Conservation (phyloP, 1,139 yeast species). For the Saccharomycopsis phalli region DNA sequence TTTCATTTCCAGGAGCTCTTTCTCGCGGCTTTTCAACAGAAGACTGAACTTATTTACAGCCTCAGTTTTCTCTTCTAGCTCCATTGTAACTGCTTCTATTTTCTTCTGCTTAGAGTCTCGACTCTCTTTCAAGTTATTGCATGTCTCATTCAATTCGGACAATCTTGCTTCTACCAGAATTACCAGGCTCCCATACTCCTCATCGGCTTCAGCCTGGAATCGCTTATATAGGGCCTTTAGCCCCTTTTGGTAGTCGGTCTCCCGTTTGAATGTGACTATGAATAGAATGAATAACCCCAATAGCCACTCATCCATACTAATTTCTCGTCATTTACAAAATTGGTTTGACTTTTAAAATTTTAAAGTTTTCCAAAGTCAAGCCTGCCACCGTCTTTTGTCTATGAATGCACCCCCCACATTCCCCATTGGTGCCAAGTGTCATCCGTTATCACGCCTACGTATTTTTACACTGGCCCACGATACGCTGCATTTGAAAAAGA, state of each 20-base stretch:
- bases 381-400: constrained; percentile 5
- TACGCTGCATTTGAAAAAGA: no score
- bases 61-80: background rate
- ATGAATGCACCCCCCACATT: no score
- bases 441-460: no score
- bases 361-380: background rate
- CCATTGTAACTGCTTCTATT: background rate
- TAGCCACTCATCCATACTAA: constrained; percentile 11
- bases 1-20: background rate
- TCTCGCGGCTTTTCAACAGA: background rate
- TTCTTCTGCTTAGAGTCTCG: background rate
- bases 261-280: constrained; percentile 13
- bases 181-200: background rate
- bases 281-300: constrained; percentile 3
- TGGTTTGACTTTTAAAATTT: background rate
- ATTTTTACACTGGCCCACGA: no score
- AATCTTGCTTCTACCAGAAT: background rate
- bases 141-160: background rate
- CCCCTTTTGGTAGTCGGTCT: constrained; percentile 8
- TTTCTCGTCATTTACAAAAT: background rate
- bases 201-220: background rate
- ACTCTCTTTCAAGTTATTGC: background rate
- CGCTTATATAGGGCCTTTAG: background rate
- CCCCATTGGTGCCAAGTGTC: no score
- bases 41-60: constrained; percentile 1